phyloP scores from a whole-genome alignment of 2,329 filamentous ascomycete species.

The Metarhizium brunneum region DNA sequence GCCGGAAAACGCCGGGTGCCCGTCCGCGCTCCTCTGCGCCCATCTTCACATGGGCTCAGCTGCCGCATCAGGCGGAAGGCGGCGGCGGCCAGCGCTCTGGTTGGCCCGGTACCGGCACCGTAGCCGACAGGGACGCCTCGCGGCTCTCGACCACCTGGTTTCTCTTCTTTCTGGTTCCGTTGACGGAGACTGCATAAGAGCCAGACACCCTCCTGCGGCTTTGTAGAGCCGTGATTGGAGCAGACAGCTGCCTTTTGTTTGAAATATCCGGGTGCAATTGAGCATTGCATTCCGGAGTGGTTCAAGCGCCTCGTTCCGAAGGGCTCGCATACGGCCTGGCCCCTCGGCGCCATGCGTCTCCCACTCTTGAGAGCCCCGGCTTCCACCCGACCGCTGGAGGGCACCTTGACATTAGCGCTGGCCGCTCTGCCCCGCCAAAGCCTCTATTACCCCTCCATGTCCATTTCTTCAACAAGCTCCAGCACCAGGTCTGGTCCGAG shows the following conservation, averaged over 20 bases:
- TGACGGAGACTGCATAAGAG: too few relatives aligned
- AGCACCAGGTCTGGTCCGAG: neutral
- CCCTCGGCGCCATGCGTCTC: neutral
- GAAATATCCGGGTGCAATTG: too few relatives aligned
- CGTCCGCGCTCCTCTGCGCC: neutral
- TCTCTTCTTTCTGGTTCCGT: too few relatives aligned
- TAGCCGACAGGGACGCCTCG: neutral
- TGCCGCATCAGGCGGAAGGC: constrained; percentile 6
- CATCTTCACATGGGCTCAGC: constrained; percentile 1
- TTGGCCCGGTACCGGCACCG: neutral
- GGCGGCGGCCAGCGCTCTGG: constrained; percentile 2
- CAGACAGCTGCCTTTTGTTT: too few relatives aligned
- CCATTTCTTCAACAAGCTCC: constrained; percentile 1
- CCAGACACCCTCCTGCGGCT: too few relatives aligned
- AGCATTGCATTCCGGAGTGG: too few relatives aligned
- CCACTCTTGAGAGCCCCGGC: neutral
- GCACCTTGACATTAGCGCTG: neutral
- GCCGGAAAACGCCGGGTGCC: constrained; percentile 7
- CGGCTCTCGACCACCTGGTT: too few relatives aligned
- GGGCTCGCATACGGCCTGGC: too few relatives aligned
- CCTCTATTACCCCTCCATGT: constrained; percentile 4
- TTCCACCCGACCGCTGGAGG: neutral
- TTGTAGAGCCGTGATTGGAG: too few relatives aligned
- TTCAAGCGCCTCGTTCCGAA: too few relatives aligned
- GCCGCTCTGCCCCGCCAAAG: constrained; percentile 1